Evolutionary conservation across 352 stramenopile genomes (phyloP), one percentile per base, ranked within the genome.

Genomic region (Phytophthora aleatoria): DNA sequence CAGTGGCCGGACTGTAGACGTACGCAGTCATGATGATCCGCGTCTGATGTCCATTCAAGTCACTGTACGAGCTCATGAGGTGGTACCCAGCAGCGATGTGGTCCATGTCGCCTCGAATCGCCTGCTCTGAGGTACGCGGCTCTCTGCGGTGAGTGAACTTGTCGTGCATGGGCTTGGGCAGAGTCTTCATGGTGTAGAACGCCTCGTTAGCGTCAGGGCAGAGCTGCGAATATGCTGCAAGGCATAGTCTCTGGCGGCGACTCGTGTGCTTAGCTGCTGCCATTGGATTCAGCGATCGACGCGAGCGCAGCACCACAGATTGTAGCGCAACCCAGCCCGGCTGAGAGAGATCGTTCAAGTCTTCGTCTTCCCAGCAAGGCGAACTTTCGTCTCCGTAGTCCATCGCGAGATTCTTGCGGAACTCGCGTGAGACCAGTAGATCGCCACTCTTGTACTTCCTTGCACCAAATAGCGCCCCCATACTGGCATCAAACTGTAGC

Each of bases 21-120:
- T 89, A 92, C 13, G 79, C 84, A 45, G 71, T 87, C 64, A 91
- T 78, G 16, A 85, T 68, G 33, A 92, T 61, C 5, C 69, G 64
- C 13, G 84, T 92, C 43, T 81, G 74, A 16, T 86, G 51, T 10
- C 79, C 79, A 43, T 56, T 85, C 36, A 87, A 47, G 35, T 76
- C 67, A 20, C 70, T 85, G 64, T 83, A 80, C 26, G 67, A 73
- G 30, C 73, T 73, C 8, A 57, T 73, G 28, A 92, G 71, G 48
- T 91, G 74, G 38, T 90, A 92, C 0, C 84, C 84, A 15, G 85
- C 76, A 9, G 76, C 79, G 27, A 92, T 81, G 33, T 91, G 76
- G 43, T 92, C 83, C 38, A 82, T 28, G 5, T 71, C 66, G 26
- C 74, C 70, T 43, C 58, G 69, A 61, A 58, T 77, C 0, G 47